A percentile compares a stretch with the other conserved stretches of the same genome.
Evolutionary conservation across 768 basidiomycete genomes (phyloP).

Genomic region (Termitomyces sp.): DNA sequence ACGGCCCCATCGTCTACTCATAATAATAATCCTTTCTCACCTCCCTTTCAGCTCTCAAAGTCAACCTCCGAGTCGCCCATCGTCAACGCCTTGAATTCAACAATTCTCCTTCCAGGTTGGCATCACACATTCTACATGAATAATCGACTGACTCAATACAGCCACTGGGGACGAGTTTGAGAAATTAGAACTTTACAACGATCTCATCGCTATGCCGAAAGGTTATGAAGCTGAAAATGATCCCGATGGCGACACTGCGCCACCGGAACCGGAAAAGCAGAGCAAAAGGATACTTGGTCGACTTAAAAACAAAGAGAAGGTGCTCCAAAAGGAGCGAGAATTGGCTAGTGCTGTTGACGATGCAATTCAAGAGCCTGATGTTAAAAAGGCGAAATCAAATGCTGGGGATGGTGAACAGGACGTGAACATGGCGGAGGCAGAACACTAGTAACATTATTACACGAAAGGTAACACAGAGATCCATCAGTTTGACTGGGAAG

Average conservation of each 20-base stretch:
- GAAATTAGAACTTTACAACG: constrained; percentile 52
- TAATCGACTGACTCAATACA: constrained; percentile 16
- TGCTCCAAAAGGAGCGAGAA: constrained; percentile 26
- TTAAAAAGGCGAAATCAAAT: constrained; percentile 31
- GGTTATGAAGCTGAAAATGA: constrained; percentile 40
- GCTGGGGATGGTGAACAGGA: constrained; percentile 14
- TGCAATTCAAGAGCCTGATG: constrained; percentile 23
- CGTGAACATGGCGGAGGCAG: constrained; percentile 14
- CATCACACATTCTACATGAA: not conserved
- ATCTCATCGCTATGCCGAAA: constrained; percentile 41
- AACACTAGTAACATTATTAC: not conserved
- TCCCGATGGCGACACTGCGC: constrained; percentile 24
- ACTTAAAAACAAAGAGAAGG: constrained; percentile 44
- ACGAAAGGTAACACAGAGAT: not conserved
- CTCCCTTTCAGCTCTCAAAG: constrained; percentile 28
- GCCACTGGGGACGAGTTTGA: constrained; percentile 45
- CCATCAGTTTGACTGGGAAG: not conserved
- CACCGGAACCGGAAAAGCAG: constrained; percentile 19
- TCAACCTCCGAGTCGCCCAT: constrained; percentile 20
- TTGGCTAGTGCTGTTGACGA: constrained; percentile 10
- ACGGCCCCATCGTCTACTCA: not conserved
- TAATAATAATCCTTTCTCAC: not conserved
- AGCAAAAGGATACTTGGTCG: constrained; percentile 44
- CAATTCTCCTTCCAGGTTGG: constrained; percentile 41
- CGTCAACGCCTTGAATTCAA: constrained; percentile 39